Evolutionary conservation across 2,329 filamentous ascomycete genomes (phyloP).

Genomic region (Beauveria sp.): DNA sequence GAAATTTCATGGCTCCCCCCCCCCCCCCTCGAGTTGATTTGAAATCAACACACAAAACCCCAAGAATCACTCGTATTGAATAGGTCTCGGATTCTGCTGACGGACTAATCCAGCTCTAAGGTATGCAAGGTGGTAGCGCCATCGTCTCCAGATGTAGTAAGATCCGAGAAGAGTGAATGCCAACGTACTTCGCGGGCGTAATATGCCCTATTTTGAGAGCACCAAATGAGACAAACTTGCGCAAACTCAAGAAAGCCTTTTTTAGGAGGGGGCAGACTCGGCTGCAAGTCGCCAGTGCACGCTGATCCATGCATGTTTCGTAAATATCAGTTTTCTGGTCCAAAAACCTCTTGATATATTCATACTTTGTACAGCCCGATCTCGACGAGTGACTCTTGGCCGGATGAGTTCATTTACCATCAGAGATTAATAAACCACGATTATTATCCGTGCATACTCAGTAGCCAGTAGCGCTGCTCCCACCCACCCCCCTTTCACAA

Average conservation of each 20-base stretch:
- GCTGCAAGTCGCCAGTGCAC: too few relatives aligned
- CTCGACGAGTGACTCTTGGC: background rate
- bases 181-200: too few relatives aligned
- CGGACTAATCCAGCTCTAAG: background rate
- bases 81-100: background rate
- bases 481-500: background rate
- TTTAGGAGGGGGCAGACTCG: too few relatives aligned
- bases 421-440: background rate
- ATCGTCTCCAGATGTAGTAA: too few relatives aligned
- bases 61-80: background rate
- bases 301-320: too few relatives aligned
- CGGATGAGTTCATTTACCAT: background rate
- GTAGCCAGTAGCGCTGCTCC: background rate
- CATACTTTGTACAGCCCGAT: background rate
- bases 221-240: too few relatives aligned
- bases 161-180: too few relatives aligned
- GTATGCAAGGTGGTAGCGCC: background rate
- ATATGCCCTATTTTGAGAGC: too few relatives aligned
- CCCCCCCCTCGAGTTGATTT: background rate
- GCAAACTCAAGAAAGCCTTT: too few relatives aligned
- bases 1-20: background rate
- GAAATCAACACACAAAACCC: background rate
- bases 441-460: background rate
- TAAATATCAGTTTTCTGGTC: too few relatives aligned
- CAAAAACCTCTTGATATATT: too few relatives aligned